These are phyloP conservation scores for Rhizopus stolonifer DNA, from an alignment of 371 early-diverging fungal genomes.

Conservation along the genomic window DNA sequence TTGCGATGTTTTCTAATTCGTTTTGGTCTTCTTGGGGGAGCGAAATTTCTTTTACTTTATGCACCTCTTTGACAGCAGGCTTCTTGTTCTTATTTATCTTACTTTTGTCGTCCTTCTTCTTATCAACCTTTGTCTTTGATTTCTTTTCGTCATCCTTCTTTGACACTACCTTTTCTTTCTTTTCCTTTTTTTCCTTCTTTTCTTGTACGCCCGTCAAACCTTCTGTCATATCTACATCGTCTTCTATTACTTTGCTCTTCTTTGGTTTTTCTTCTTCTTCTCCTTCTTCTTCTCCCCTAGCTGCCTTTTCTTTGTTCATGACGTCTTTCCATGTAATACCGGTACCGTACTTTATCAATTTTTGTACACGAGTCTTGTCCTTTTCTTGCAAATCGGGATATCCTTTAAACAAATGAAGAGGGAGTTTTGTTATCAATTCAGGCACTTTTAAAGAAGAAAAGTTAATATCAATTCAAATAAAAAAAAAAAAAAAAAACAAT, in stretches of 20 bases:
- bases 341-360: slow-evolving; percentile 44
- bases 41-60: slow-evolving; percentile 11
- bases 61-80: slow-evolving; percentile 9
- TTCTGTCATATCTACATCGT: slow-evolving; percentile 27
- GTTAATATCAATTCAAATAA: too few species aligned
- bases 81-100: slow-evolving; percentile 8
- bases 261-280: slow-evolving; percentile 35
- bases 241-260: slow-evolving; percentile 30
- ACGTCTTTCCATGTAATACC: slow-evolving; percentile 45
- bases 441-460: slow-evolving; percentile 31
- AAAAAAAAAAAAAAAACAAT: too few species aligned
- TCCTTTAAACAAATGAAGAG: slow-evolving; percentile 44
- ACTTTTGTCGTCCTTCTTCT: slow-evolving; percentile 5
- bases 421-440: slow-evolving; percentile 28
- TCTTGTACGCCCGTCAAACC: slow-evolving; percentile 24
- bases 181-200: slow-evolving; percentile 10
- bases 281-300: slow-evolving; percentile 36
- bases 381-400: slow-evolving; percentile 34
- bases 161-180: slow-evolving; percentile 4
- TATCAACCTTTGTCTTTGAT: slow-evolving; percentile 1
- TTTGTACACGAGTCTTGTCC: slow-evolving; percentile 49
- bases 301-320: slow-evolving; percentile 34
- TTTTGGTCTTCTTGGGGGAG: slow-evolving; percentile 29
- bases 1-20: slow-evolving; percentile 28
- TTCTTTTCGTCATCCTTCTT: slow-evolving; percentile 6